Evolutionary conservation across 441 rosid species (phyloP), one percentile per base, ranked within the genome.

Genomic region (Mallotus repandus): DNA sequence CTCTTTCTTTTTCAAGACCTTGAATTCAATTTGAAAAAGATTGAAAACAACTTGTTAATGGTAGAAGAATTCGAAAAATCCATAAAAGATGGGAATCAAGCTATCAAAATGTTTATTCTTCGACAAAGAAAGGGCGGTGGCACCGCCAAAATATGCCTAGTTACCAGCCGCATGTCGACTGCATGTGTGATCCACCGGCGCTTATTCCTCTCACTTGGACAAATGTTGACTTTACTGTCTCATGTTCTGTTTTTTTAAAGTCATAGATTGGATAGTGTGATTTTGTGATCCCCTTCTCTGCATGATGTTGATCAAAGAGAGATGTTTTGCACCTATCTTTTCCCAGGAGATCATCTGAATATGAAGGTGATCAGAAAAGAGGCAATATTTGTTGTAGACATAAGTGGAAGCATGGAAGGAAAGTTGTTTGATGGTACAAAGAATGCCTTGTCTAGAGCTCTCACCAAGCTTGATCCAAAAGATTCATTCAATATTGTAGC

Each of bases 121-220:
- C 72, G 97, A 98, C 8, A 94, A 90, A 66, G 98, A 96, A 81
- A 78, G 92, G 67, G 87, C 88, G 7, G 89, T 91, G 69, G 84
- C 85, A 21, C 96, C 94, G 41, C 97, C 98, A 22, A 80, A 70
- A 93, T 64, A 79, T 96, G 38, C 93, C 99, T 14, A 93, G 98
- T 79, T 96, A 96, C 79, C 99, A 96, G 89, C 99, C 99, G n/a
- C 89, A 96, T 81, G 97, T 96, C 71, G 81, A 96, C 77, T 97
- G 99, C 57, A 81, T 91, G 77, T 93, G 94, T 76, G 94, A 93
- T 67, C 98, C 99, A 2, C 98, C 98, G 0, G 97, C 97, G 59
- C 77, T 92, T 61, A 87, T 94, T 71, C 99, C 99, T 86, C 90
- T 91, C 32, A 77, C 80, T 68, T 96, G 98, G 98, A 88, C 96